Conservation (phyloP, 257 asterid species). For the Fraxinus americana region DNA sequence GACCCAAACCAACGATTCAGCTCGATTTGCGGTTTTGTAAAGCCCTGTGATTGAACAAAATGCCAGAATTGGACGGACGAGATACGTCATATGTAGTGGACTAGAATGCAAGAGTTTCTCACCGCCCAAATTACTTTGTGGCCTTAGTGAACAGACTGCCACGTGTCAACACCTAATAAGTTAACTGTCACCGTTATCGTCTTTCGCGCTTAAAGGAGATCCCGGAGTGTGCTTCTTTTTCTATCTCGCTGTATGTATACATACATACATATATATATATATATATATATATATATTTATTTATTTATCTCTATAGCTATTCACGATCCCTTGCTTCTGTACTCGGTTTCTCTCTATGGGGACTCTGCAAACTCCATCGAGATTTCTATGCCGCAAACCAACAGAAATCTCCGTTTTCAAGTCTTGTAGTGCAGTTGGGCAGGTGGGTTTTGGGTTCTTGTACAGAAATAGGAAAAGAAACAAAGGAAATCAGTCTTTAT, state of each 20-base stretch:
- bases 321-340: slow-evolving; percentile 38
- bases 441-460: slow-evolving; percentile 47
- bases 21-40: too few relatives aligned
- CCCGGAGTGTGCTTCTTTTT: neutral
- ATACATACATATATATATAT: too few relatives aligned
- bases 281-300: too few relatives aligned
- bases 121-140: neutral
- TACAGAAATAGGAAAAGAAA: slow-evolving; percentile 25
- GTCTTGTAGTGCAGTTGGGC: slow-evolving; percentile 34
- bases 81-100: neutral
- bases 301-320: neutral
- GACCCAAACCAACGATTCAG: too few relatives aligned
- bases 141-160: neutral
- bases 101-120: neutral
- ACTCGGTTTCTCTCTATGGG: slow-evolving; percentile 45
- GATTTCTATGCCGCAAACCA: slow-evolving; percentile 22
- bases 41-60: too few relatives aligned
- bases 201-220: neutral
- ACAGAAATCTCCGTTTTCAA: slow-evolving; percentile 18
- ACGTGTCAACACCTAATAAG: neutral
- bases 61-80: too few relatives aligned
- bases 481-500: slow-evolving; percentile 34
- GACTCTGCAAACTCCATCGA: slow-evolving; percentile 44
- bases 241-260: neutral
- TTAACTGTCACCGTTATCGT: neutral